Conservation (phyloP, 352 stramenopile genomes). For the Phytophthora cajani region DNA sequence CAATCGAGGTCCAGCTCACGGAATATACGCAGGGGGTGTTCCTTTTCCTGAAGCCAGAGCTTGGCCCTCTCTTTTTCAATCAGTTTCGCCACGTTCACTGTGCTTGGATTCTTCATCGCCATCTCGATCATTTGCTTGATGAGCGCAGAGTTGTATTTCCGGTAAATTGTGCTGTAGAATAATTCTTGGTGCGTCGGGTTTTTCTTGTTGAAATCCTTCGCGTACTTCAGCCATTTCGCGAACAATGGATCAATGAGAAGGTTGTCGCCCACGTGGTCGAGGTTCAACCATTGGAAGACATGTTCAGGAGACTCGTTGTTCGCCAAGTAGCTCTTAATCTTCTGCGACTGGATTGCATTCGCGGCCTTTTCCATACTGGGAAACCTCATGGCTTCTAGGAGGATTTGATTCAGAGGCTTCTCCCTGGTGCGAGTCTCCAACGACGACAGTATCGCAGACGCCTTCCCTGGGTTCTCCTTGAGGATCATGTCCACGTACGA, state of each 20-base stretch:
- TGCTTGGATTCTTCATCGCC: background rate
- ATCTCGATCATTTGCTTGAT: background rate
- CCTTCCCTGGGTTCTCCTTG: background rate
- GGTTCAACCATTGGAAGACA: background rate
- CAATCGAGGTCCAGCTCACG: background rate
- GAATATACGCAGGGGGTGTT: background rate
- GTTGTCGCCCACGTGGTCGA: background rate
- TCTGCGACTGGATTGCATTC: background rate
- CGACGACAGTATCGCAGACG: background rate
- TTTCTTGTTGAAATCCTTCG: background rate
- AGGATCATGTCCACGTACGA: background rate
- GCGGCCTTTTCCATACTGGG: background rate
- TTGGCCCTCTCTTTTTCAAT: background rate
- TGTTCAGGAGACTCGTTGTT: background rate
- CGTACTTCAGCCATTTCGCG: background rate
- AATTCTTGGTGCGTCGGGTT: background rate
- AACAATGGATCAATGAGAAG: background rate
- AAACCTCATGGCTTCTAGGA: background rate
- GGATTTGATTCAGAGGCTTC: background rate
- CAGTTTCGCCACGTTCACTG: background rate
- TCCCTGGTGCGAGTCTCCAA: background rate
- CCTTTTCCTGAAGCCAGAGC: background rate
- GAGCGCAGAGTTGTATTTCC: background rate
- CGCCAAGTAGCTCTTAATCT: background rate
- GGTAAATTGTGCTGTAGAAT: background rate